phyloP scores from a whole-genome alignment of 2,329 filamentous ascomycete species.

The Alternaria arbusti region DNA sequence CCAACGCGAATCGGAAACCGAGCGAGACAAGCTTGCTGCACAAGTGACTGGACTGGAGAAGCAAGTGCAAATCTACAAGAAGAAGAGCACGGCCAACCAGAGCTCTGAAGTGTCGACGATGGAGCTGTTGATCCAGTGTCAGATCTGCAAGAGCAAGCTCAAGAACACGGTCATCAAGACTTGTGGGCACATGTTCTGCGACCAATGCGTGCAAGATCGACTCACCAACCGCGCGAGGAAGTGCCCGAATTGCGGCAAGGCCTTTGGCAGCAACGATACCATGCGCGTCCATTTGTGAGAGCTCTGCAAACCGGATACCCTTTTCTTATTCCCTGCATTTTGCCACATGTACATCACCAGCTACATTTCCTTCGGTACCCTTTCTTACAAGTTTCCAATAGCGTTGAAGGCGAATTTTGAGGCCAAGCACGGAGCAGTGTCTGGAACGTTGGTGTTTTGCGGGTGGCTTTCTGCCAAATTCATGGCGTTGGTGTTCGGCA shows the following conservation, averaged over 20 bases:
- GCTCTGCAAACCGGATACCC: neutral
- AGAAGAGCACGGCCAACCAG: slow-evolving; percentile 79
- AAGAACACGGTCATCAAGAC: slow-evolving; percentile 94
- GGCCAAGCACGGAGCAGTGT: slow-evolving; percentile 2
- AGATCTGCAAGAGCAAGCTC: slow-evolving; percentile 89
- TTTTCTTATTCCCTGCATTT: slow-evolving; percentile 1
- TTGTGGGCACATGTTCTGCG: slow-evolving; percentile 95
- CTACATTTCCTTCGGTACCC: slow-evolving; percentile 10
- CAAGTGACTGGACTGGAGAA: slow-evolving; percentile 80
- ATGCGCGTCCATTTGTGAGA: slow-evolving; percentile 63
- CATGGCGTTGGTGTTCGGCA: slow-evolving; percentile 6
- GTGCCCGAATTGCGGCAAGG: slow-evolving; percentile 90
- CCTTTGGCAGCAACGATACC: slow-evolving; percentile 89
- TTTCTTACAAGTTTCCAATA: slow-evolving; percentile 8
- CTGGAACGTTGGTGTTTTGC: slow-evolving; percentile 13
- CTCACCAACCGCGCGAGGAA: slow-evolving; percentile 90
- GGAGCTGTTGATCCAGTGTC: slow-evolving; percentile 80
- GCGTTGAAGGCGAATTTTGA: slow-evolving; percentile 6
- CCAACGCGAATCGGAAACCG: slow-evolving; percentile 67
- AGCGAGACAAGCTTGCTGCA: slow-evolving; percentile 80
- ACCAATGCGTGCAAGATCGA: slow-evolving; percentile 85
- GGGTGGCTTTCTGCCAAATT: slow-evolving; percentile 2
- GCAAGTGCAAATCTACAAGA: slow-evolving; percentile 84
- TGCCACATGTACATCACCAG: slow-evolving; percentile 18
- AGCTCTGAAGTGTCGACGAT: slow-evolving; percentile 85